These are phyloP conservation scores for Agastache rugosa DNA, from an alignment of 257 asterid genomes.

Conservation along the genomic window DNA sequence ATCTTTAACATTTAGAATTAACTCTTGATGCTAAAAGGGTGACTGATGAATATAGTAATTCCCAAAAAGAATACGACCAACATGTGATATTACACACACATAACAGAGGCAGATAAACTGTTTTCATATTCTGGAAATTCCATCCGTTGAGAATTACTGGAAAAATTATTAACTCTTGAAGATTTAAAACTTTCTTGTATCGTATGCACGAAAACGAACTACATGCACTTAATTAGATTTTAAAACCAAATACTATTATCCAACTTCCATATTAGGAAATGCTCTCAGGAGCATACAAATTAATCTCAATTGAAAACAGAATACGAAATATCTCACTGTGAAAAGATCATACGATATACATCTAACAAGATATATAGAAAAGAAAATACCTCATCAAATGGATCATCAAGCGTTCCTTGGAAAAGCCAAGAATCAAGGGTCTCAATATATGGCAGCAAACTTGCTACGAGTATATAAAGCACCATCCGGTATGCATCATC, in stretches of 20 bases:
- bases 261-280: slow-evolving; percentile 16
- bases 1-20: background rate
- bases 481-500: slow-evolving; percentile 90
- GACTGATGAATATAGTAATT: background rate
- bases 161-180: too few species aligned
- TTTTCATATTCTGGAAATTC: too few species aligned
- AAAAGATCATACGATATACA: slow-evolving; percentile 56
- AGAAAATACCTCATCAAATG: slow-evolving; percentile 85
- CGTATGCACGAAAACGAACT: too few species aligned
- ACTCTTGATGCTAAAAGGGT: background rate
- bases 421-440: slow-evolving; percentile 96
- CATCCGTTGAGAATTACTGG: too few species aligned
- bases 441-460: slow-evolving; percentile 87
- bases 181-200: too few species aligned
- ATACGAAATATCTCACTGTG: slow-evolving; percentile 56
- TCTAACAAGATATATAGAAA: slow-evolving; percentile 17
- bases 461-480: slow-evolving; percentile 72
- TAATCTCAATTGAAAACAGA: slow-evolving; percentile 12
- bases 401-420: slow-evolving; percentile 95
- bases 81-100: background rate
- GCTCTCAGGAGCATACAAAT: background rate
- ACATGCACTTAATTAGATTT: too few species aligned
- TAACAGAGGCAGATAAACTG: background rate
- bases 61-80: slow-evolving; percentile 11
- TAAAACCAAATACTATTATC: too few species aligned